phyloP scores from a whole-genome alignment of 75 land plant species.

The Pinus albicaulis region DNA sequence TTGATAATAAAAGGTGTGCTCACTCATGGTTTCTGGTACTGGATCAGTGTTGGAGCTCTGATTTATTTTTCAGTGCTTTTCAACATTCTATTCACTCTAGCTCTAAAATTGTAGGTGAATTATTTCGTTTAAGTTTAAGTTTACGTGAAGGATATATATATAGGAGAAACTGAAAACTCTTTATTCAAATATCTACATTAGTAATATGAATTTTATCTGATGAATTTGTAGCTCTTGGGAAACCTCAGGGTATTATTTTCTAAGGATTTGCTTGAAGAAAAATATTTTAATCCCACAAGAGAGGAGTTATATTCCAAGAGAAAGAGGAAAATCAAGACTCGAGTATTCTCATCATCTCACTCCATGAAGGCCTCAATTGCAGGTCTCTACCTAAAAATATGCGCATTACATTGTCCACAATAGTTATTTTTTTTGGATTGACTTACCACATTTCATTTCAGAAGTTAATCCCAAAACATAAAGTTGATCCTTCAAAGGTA shows the following conservation, averaged over 20 bases:
- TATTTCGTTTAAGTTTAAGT: neutral
- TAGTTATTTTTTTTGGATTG: too few relatives aligned
- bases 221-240: too few relatives aligned
- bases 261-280: conserved; percentile 52
- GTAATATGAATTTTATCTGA: too few relatives aligned
- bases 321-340: too few relatives aligned
- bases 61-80: conserved; percentile 11
- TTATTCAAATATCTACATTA: too few relatives aligned
- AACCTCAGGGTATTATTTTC: conserved; percentile 60
- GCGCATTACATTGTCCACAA: neutral
- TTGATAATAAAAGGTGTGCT: conserved; percentile 21
- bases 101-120: conserved; percentile 21
- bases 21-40: conserved; percentile 21
- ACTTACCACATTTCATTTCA: conserved; percentile 6
- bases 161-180: neutral
- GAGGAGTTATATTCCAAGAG: conserved; percentile 10
- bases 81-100: too few relatives aligned
- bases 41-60: conserved; percentile 20
- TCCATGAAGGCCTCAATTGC: neutral
- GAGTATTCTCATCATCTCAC: too few relatives aligned
- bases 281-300: conserved; percentile 36
- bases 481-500: too few relatives aligned
- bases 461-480: conserved; percentile 10
- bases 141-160: too few relatives aligned
- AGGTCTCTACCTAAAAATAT: too few relatives aligned